Conservation (phyloP, 176 grass and related monocot species). For the Aegilops longissima region DNA sequence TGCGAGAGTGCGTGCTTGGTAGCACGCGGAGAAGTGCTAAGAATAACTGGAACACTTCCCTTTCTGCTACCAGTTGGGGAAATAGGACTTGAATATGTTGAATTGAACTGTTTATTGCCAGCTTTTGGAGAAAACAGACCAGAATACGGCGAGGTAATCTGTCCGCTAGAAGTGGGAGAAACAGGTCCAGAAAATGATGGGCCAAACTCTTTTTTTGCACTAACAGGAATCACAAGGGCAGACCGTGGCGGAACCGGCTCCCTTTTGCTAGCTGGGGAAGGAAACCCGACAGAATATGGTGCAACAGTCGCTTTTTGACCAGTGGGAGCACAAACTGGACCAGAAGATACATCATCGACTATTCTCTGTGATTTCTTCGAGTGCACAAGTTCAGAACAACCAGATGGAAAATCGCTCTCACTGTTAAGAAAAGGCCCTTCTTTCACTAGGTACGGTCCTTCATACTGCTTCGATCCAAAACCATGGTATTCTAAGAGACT, state of each 20-base stretch:
- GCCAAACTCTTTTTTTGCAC: slow-evolving; percentile 18
- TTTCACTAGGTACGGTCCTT: slow-evolving; percentile 84
- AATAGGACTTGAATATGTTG: slow-evolving; percentile 37
- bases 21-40: slow-evolving; percentile 29
- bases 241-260: background rate
- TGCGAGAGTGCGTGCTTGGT: slow-evolving; percentile 9
- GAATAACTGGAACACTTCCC: slow-evolving; percentile 6
- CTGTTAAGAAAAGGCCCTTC: slow-evolving; percentile 75
- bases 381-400: slow-evolving; percentile 70
- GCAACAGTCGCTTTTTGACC: slow-evolving; percentile 24
- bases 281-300: slow-evolving; percentile 20
- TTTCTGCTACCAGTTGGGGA: slow-evolving; percentile 17
- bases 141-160: slow-evolving; percentile 20
- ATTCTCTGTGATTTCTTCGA: slow-evolving; percentile 66
- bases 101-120: slow-evolving; percentile 27
- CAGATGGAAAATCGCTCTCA: slow-evolving; percentile 62
- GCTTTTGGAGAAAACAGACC: slow-evolving; percentile 31
- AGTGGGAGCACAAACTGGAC: slow-evolving; percentile 38
- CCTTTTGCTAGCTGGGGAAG: slow-evolving; percentile 32
- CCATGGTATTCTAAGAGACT: slow-evolving; percentile 78
- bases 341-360: slow-evolving; percentile 58
- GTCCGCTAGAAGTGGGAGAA: slow-evolving; percentile 31
- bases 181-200: slow-evolving; percentile 15
- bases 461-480: slow-evolving; percentile 74
- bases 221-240: slow-evolving; percentile 31